phyloP scores from a whole-genome alignment of 371 early-diverging fungal genomes.

The Mortierella sp. region DNA sequence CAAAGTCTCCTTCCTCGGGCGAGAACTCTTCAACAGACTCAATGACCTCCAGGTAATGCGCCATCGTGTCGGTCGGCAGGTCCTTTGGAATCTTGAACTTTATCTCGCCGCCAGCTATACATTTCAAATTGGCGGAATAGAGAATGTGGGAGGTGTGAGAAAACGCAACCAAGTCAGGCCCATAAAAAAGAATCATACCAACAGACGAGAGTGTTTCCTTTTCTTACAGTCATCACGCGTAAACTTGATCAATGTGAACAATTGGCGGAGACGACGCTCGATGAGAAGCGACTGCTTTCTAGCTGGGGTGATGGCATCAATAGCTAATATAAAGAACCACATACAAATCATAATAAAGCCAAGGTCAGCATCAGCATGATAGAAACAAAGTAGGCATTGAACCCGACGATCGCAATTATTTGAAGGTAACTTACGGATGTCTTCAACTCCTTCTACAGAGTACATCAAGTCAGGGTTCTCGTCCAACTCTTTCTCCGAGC shows the following conservation, averaged over 20 bases:
- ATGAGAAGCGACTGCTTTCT: constrained; percentile 23
- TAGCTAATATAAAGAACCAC: constrained; percentile 8
- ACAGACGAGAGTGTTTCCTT: too few species aligned
- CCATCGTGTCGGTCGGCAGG: constrained; percentile 46
- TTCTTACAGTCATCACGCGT: constrained; percentile 30
- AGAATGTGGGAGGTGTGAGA: neutral
- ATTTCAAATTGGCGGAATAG: too few species aligned
- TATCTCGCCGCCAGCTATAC: constrained; percentile 6
- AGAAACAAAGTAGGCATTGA: constrained; percentile 1
- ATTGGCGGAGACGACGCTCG: constrained; percentile 44
- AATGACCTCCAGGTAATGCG: constrained; percentile 38
- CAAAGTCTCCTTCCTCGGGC: constrained; percentile 10
- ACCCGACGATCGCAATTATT: too few species aligned
- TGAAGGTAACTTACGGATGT: constrained; percentile 36
- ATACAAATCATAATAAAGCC: too few species aligned
- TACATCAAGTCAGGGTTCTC: constrained; percentile 54
- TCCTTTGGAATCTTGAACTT: constrained; percentile 39
- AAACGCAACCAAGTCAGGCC: too few species aligned
- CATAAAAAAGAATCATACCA: neutral
- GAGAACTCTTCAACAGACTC: constrained; percentile 14
- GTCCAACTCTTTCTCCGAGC: constrained; percentile 39
- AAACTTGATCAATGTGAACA: constrained; percentile 39
- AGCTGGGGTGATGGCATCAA: constrained; percentile 27
- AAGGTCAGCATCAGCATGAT: too few species aligned
- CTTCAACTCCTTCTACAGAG: constrained; percentile 43